Evolutionary conservation across 768 basidiomycete genomes (phyloP), one percentile per base, ranked within the genome.

Genomic region (Macrolepiota dolichaula): DNA sequence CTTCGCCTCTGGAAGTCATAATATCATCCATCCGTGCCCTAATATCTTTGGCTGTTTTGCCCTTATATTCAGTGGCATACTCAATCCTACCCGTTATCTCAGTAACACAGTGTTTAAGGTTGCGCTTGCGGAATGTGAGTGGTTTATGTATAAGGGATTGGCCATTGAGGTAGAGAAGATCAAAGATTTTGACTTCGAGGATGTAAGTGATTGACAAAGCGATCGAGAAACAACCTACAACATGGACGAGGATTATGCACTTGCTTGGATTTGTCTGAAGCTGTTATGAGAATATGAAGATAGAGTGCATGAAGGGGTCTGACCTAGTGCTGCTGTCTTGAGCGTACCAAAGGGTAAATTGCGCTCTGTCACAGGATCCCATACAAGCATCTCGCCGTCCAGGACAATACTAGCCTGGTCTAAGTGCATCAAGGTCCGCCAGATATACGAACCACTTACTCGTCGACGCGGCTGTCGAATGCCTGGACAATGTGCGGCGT

Each of bases 321-420:
- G 61, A 94, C 93, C 91, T 15, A 89, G 77, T 0, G 96, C 96
- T 46, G 94, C 94, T 0, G 94, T 92, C 74, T 99, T 99, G 53
- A 99, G 77, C 0, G 87, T 91, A 1, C 97, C 97, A 63, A 99
- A 98, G 0, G 96, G 93, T 19, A 97, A 77, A 68, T 93, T 92
- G 22, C 92, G 85, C 67, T 90, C 88, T 0, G 92, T 87, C 2
- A 90, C 79, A 0, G 96, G 96, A 72, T 98, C 97, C 91, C 92
- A 98, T 2, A 98, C 96, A 35, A 99, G 77, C 96, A 99, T 98
- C 72, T 99, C 97, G 0, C 97, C 97, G 66, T 99, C 97, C 13
- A 99, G 73, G 51, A 98, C 92, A 66, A 96, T 89, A 53, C 96
- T 98, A 19, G 6, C 55, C 35, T 36, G 27, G 62, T 60, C 57